phyloP scores from a whole-genome alignment of 2,329 filamentous ascomycete species.

The Coniochaeta sp. region DNA sequence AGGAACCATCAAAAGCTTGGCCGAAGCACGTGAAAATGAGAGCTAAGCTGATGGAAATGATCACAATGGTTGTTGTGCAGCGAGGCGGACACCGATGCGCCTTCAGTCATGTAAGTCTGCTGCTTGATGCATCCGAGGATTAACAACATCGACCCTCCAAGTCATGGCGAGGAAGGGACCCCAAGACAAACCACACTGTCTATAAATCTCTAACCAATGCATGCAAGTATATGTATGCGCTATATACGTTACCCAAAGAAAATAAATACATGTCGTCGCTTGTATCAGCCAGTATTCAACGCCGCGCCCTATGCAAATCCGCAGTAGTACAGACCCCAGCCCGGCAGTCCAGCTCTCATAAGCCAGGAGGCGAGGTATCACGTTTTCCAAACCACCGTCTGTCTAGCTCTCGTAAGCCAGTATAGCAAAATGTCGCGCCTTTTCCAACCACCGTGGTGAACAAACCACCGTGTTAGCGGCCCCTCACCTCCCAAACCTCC shows the following conservation, averaged over 20 bases:
- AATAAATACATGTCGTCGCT: neutral
- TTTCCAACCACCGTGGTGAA: neutral
- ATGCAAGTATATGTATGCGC: no score
- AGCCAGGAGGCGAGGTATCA: no score
- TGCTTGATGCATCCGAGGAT: no score
- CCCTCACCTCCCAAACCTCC: constrained; percentile 5
- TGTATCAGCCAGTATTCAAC: neutral
- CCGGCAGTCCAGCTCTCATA: no score
- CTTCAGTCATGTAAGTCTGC: no score
- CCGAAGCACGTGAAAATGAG: neutral
- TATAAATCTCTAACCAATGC: neutral
- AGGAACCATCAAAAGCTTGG: neutral
- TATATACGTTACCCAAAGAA: neutral
- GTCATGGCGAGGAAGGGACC: no score
- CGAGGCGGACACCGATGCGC: no score
- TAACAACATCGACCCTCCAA: no score
- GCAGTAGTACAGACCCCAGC: neutral
- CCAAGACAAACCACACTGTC: no score
- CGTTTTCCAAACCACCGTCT: no score
- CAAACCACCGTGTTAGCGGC: neutral
- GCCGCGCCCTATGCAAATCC: neutral
- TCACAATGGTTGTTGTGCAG: no score
- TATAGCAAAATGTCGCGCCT: neutral
- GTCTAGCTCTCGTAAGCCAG: no score
- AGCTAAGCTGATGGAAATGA: neutral